Evolutionary conservation across 169 alveolate genomes (phyloP).

Genomic region (Cryptosporidium parvum): DNA sequence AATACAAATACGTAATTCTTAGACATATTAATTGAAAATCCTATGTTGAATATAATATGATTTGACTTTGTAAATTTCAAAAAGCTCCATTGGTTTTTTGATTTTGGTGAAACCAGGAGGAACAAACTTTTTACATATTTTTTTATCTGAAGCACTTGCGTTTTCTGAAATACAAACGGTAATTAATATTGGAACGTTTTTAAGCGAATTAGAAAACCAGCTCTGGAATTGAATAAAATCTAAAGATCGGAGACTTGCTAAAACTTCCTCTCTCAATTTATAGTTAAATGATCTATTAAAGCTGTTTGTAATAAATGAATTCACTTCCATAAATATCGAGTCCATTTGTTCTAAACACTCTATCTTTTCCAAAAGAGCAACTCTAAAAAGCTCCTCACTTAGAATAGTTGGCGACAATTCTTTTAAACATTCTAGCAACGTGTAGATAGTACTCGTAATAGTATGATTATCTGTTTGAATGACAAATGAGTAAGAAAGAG

Average conservation of each 20-base stretch:
- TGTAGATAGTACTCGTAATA: background rate
- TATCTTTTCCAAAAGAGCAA: slow-evolving; percentile 27
- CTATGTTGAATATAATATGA: slow-evolving; percentile 15
- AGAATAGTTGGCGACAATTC: slow-evolving; percentile 32
- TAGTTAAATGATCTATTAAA: slow-evolving; percentile 28
- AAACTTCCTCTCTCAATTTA: background rate
- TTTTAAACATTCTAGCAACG: slow-evolving; percentile 15
- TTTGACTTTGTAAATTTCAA: slow-evolving; percentile 16
- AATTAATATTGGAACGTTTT: slow-evolving; percentile 33
- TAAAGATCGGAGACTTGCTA: slow-evolving; percentile 4
- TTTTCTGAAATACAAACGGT: slow-evolving; percentile 27
- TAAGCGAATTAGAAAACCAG: slow-evolving; percentile 42
- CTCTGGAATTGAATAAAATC: slow-evolving; percentile 12
- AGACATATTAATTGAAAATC: slow-evolving; percentile 6
- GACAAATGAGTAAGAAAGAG: slow-evolving; percentile 18
- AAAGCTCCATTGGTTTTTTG: slow-evolving; percentile 7
- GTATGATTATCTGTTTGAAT: slow-evolving; percentile 32
- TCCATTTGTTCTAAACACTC: background rate
- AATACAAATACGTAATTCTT: background rate
- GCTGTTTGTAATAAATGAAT: slow-evolving; percentile 6
- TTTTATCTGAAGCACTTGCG: background rate
- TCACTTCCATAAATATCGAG: background rate
- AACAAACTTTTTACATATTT: slow-evolving; percentile 13
- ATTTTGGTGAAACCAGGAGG: slow-evolving; percentile 34
- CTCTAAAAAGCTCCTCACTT: slow-evolving; percentile 12